Percentiles rank a stretch among this genome's conserved stretches.
phyloP scores from a whole-genome alignment of 208 protist genomes.

The Naegleria lovaniensis region DNA sequence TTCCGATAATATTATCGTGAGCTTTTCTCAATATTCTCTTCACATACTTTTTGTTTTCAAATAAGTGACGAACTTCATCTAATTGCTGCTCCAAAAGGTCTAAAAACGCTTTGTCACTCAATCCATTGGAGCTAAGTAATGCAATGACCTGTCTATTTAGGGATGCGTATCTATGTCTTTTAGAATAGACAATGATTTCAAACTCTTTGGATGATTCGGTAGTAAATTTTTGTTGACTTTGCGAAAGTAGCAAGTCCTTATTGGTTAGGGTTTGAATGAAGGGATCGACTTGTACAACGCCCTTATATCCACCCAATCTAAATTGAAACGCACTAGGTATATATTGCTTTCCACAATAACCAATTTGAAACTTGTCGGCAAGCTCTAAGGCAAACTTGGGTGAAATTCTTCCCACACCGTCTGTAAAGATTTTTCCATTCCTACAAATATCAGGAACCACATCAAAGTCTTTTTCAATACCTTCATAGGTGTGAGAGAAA shows the following conservation, averaged over 20 bases:
- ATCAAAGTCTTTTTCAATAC: neutral
- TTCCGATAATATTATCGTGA: neutral
- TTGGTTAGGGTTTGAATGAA: neutral
- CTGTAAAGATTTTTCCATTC: neutral
- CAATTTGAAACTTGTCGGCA: neutral
- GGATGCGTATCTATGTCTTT: too few species aligned
- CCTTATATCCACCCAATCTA: neutral
- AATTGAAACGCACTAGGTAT: neutral
- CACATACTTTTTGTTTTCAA: neutral
- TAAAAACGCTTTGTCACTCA: too few species aligned
- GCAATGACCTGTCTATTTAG: too few species aligned
- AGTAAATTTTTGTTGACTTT: neutral
- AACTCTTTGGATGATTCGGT: neutral
- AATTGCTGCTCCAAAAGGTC: neutral
- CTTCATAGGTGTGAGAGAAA: neutral
- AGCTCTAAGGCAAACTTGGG: neutral
- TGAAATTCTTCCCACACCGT: neutral
- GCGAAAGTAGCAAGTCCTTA: neutral
- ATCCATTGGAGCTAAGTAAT: too few species aligned
- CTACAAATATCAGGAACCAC: neutral
- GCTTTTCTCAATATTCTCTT: neutral
- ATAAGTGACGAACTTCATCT: neutral
- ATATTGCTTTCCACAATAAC: neutral
- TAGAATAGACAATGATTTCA: neutral
- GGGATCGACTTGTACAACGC: neutral